A percentile compares a stretch with the other conserved stretches of the same genome.
Conservation (phyloP, 805 yeast species). For the Helenozyma baotianmanensis region DNA sequence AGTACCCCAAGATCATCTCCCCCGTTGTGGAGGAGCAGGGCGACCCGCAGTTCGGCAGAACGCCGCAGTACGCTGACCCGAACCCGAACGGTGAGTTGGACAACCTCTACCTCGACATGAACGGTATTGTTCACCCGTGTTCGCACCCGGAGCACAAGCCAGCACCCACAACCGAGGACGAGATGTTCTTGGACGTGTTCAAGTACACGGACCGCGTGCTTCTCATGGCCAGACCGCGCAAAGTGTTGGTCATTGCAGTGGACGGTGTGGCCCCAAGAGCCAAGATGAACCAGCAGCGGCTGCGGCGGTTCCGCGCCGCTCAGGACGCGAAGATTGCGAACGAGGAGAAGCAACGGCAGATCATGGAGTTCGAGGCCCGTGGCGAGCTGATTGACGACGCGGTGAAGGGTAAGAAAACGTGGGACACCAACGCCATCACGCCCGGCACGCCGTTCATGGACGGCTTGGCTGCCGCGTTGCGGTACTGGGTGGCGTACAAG, state of each 20-base stretch:
- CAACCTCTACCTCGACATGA: constrained; percentile 93
- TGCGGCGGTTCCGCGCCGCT: constrained; percentile 89
- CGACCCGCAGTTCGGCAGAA: constrained; percentile 33
- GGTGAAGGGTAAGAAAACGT: constrained; percentile 65
- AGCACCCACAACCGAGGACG: constrained; percentile 94
- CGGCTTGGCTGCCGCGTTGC: constrained; percentile 69
- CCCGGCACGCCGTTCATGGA: constrained; percentile 99
- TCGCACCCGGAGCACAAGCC: constrained; percentile 97
- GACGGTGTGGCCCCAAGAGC: constrained; percentile 99
- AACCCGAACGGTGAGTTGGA: constrained; percentile 97
- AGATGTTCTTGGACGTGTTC: constrained; percentile 92
- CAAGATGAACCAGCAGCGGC: constrained; percentile 94
- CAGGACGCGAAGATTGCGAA: constrained; percentile 80
- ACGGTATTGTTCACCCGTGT: constrained; percentile 98
- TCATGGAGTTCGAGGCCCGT: constrained; percentile 53
- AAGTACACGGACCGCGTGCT: constrained; percentile 88
- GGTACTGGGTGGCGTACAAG: constrained; percentile 92
- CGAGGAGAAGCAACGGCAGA: constrained; percentile 60
- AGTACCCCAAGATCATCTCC: constrained; percentile 90
- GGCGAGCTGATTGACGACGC: constrained; percentile 78
- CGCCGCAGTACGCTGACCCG: constrained; percentile 54
- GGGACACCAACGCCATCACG: constrained; percentile 96
- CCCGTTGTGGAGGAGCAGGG: constrained; percentile 78
- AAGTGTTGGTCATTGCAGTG: constrained; percentile 88
- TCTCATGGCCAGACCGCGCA: constrained; percentile 92